Base-by-base conservation (phyloP, 1,284 basidiomycete genomes). In the Porogramme epimiltina region DNA sequence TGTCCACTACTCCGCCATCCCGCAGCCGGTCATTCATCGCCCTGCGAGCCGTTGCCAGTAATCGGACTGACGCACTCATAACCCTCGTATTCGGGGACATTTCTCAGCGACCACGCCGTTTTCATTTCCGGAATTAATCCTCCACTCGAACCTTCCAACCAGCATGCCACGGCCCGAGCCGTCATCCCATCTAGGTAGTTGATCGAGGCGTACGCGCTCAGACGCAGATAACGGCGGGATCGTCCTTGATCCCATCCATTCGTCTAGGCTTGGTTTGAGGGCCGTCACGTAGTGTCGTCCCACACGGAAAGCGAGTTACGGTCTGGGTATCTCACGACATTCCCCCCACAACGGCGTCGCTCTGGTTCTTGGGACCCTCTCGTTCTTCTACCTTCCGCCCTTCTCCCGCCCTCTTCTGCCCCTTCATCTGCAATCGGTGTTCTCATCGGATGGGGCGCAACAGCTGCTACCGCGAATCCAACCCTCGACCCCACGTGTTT, bases 51-150 rank as follows among this genome's bases (percentile, higher is more conserved):
- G 49, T 56, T 34, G 24, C 42, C 51, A 49, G 40, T 23, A 48
- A 45, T 49, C 47, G 48, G 43, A 39, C 45, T 41, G 46, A 52
- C 47, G 51, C 40, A 39, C 22, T 20, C 39, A 45, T 38, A 25
- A n/a, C 36, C 31, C 42, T 53, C 24, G 38, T 22, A 51, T 42
- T 48, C 49, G 48, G 51, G 45, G 54, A 39, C 49, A 47, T 36
- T 31, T 38, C 44, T 44, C 25, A 24, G n/a, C 19, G 39, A 42
- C 52, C 57, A 59, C 52, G 54, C 54, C 57, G 19, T 37, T 54
- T 52, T 59, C 49, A 59, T 59, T 24, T 59, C 57, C 57, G 57
- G 54, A 19, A 47, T 54, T 51, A 39, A 44, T 19, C 44, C 54
- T 52, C 51, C 47, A 36, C 36, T 51, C 45, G 54, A 56, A 47